A percentile compares a stretch with the other conserved stretches of the same genome.
These are phyloP conservation scores for Lactarius vividus DNA, from an alignment of 768 basidiomycete species.

Conservation along the genomic window DNA sequence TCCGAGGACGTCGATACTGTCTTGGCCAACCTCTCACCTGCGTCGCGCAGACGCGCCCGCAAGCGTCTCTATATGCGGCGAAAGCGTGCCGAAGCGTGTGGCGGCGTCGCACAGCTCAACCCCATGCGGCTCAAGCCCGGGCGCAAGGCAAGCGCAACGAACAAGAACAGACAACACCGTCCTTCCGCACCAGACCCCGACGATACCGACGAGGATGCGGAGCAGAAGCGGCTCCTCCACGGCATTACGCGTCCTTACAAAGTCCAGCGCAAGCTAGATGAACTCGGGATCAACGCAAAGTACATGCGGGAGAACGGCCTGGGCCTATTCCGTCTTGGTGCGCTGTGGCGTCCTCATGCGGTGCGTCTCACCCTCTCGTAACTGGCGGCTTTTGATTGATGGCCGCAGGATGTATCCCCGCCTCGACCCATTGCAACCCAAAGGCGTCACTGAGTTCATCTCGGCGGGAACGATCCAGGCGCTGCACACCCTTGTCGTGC, in stretches of 20 bases:
- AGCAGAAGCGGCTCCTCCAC: conserved; percentile 25
- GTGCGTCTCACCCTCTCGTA: conserved; percentile 33
- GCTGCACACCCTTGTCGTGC: conserved; percentile 34
- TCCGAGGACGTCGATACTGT: neutral
- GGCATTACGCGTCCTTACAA: conserved; percentile 49
- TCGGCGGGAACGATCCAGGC: conserved; percentile 49
- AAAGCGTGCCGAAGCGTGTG: conserved; percentile 54
- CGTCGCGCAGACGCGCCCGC: conserved; percentile 50
- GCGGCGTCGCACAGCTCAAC: conserved; percentile 34
- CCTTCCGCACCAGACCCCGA: conserved; percentile 24
- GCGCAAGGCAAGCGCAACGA: conserved; percentile 30
- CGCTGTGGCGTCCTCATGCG: conserved; percentile 41
- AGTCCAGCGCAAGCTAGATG: conserved; percentile 41
- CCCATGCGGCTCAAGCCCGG: conserved; percentile 43
- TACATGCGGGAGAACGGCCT: conserved; percentile 45
- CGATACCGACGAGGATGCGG: conserved; percentile 12
- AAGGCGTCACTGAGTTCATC: conserved; percentile 36
- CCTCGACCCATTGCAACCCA: conserved; percentile 29
- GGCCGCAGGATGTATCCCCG: conserved; percentile 33
- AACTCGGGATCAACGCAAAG: conserved; percentile 45
- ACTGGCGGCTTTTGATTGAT: neutral
- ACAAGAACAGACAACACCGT: neutral
- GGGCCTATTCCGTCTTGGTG: conserved; percentile 46
- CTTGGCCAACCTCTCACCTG: conserved; percentile 40
- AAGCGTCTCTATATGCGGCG: conserved; percentile 74